These are phyloP conservation scores for Xylariaceae sp. DNA, from an alignment of 2,329 filamentous ascomycete species.

Conservation along the genomic window DNA sequence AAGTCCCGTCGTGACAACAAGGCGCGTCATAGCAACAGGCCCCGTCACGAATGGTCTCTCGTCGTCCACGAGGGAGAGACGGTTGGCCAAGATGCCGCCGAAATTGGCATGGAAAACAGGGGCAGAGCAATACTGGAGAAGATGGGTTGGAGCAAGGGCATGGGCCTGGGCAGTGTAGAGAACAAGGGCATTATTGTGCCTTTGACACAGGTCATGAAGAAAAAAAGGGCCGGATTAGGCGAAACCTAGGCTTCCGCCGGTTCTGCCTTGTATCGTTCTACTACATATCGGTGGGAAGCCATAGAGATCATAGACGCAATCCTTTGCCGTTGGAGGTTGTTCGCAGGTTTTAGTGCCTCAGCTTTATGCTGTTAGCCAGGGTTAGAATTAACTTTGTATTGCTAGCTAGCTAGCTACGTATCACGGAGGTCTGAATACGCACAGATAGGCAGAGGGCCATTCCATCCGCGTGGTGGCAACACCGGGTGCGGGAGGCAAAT, in stretches of 20 bases:
- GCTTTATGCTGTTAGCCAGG: too few relatives aligned
- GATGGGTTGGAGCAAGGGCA: conserved; percentile 93
- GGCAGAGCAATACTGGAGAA: conserved; percentile 87
- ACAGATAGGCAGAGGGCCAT: too few relatives aligned
- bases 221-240: conserved; percentile 78
- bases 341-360: too few relatives aligned
- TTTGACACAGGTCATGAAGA: conserved; percentile 83
- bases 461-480: too few relatives aligned
- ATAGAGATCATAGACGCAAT: too few relatives aligned
- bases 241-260: conserved; percentile 27
- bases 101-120: conserved; percentile 76
- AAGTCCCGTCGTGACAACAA: too few relatives aligned
- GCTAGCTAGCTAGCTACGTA: too few relatives aligned
- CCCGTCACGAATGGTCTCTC: conserved; percentile 36
- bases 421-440: too few relatives aligned
- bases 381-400: too few relatives aligned
- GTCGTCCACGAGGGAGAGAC: conserved; percentile 79
- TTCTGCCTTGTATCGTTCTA: neutral
- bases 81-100: conserved; percentile 79
- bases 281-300: too few relatives aligned
- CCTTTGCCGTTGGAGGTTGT: too few relatives aligned
- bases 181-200: conserved; percentile 88
- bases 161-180: conserved; percentile 71
- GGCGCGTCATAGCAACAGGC: conserved; percentile 30
- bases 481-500: too few relatives aligned